Base-by-base conservation (phyloP, 345 rosid genomes). In the Gossypium thurberi region DNA sequence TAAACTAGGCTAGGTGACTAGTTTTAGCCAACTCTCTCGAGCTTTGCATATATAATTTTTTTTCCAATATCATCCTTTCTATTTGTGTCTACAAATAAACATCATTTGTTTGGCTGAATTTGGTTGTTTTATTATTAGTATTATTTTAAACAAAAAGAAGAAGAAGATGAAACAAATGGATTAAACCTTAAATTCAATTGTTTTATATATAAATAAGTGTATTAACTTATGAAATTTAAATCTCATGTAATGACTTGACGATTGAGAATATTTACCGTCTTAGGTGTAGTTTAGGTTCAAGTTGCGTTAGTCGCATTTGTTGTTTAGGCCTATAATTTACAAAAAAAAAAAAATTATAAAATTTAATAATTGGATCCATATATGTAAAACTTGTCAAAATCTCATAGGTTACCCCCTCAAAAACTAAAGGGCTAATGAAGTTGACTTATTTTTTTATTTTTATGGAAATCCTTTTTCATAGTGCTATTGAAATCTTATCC, bases 221-320 rank as follows among this genome's bases (percentile, higher is more conserved):
- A 28, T 28, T 4, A 28, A 28, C 1, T 28, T 4, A 28, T 28
- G 37, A 28, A 28, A 4, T 28, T 28, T 28, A 1, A 28, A 28
- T 28, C 3, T 0, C 6, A 28, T 4, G 1, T 28, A 5, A 28
- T 28, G 6, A 28, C 6, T 0, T 4, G 37, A 4, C 4, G 5
- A 28, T 4, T 4, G 4, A 28, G 0, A 28, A 28, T 28, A 28
- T 33, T 33, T 33, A 33, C 0, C 0, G 0, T 33, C 0, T 0
- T 33, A 33, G 0, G 6, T 0, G 37, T 33, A 33, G 1, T 3
- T 33, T 33, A 33, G 0, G 0, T 4, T 33, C 1, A 3, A 28
- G 1, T 28, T 33, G 6, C 1, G 0, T 0, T 4, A 33, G 6
- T 4, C 6, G 0, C 0, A 1, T 4, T 33, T 33, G 0, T 33